phyloP scores from a whole-genome alignment of 306 rosid species.

The Rubus parviflorus region DNA sequence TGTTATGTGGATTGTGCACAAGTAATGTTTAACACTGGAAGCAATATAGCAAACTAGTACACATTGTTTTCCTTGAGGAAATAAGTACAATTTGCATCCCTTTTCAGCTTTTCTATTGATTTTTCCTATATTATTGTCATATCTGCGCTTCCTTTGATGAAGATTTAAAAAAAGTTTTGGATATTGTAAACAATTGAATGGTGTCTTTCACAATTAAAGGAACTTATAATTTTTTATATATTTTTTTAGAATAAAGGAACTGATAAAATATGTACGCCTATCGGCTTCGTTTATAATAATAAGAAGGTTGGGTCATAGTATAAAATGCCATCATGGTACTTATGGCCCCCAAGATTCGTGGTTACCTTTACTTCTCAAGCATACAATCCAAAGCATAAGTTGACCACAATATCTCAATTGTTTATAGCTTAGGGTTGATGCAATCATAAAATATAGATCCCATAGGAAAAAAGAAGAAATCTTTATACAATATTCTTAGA shows the following conservation, averaged over 20 bases:
- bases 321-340: slow-evolving; percentile 37
- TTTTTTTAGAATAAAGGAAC: slow-evolving; percentile 3
- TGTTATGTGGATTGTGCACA: too few relatives aligned
- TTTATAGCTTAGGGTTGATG: background rate
- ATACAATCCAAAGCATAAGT: slow-evolving; percentile 25
- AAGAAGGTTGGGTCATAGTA: slow-evolving; percentile 28
- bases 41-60: background rate
- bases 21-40: background rate
- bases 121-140: slow-evolving; percentile 26
- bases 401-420: slow-evolving; percentile 23
- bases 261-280: background rate
- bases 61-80: background rate
- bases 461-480: background rate
- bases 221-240: too few relatives aligned
- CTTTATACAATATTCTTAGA: background rate
- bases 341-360: slow-evolving; percentile 29
- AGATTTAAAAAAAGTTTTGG: slow-evolving; percentile 45
- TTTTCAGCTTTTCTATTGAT: slow-evolving; percentile 18
- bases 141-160: slow-evolving; percentile 63
- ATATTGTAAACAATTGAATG: slow-evolving; percentile 31
- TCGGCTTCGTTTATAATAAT: slow-evolving; percentile 7
- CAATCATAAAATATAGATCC: background rate
- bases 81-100: background rate
- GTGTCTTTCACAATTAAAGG: slow-evolving; percentile 8
- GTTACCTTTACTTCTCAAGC: slow-evolving; percentile 6